Evolutionary conservation across 257 asterid species (phyloP), one percentile per base, ranked within the genome.

Genomic region (Nicotiana attenuata): DNA sequence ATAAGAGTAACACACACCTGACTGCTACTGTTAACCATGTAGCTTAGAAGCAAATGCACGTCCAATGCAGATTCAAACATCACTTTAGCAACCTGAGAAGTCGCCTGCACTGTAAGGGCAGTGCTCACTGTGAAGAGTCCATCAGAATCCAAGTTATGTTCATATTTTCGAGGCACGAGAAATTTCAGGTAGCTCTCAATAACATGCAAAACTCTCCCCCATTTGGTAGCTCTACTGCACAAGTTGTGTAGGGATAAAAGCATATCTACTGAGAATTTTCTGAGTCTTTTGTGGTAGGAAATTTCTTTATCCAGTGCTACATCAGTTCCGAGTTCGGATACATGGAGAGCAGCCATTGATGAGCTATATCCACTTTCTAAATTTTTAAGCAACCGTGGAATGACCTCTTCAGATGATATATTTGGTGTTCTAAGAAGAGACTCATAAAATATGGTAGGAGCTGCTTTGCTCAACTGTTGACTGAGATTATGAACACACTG

Each of bases 401-500:
- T 89, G 86, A 96, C 88, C 75, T 96, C 99, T 87, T 94, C 98
- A 14, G 89, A 90, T 79, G 97, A 91, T 77, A 85, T 47, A 80
- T 78, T 87, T 83, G 96, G 92, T 61, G 87, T 76, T 65, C 86
- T 87, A 83, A 88, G 91, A 78, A 96, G 90, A 53, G 91, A 88
- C 88, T 96, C 97, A 56, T 89, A 91, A 84, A 92, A 87, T 86
- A 94, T 86, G 87, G 97, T 92, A 65, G 98, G 92, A 81, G 97
- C 89, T 63, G 97, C 95, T 90, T 90, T 93, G 83, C 98, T 96
- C 80, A 96, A 87, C 87, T 94, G 97, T 81, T 91, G 97, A 90
- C 92, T 91, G 86, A 96, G 91, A 85, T 80, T 86, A 80, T 82
- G 89, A 78, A 90, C 89, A 85, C 99, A 96, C 71, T 87, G 91